Evolutionary conservation across 2,329 filamentous ascomycete genomes (phyloP), one percentile per base, ranked within the genome.

Genomic region (Colletotrichum costaricense): DNA sequence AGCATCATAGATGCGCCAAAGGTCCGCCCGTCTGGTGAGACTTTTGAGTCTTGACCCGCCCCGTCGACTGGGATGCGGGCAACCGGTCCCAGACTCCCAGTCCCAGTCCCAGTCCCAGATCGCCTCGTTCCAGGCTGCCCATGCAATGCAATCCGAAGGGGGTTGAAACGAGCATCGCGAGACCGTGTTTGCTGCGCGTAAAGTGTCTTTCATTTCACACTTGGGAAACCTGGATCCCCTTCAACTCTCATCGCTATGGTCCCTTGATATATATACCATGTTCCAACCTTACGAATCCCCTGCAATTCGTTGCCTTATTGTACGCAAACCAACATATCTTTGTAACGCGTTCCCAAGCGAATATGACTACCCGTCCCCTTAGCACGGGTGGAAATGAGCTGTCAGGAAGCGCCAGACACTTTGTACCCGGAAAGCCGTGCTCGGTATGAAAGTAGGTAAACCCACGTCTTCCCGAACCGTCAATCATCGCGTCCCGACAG

Each of bases 81-180:
- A 38, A 26, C 64, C 67, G 46, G 65, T 46, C 60, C 33, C 54
- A 56, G 6, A n/a, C 22, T 22, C 54, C 35, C 14, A 55, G 54
- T n/a, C 42, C 28, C 14, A 55, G 54, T n/a, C 42, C 28, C 19
- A n/a, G 38, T 35, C 42, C 42, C 9, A 42, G 22, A 28, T 26
- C 8, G 49, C 42, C 69, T 63, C 22, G 57, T 62, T 49, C 69
- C 58, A 12, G 52, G 38, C 65, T 52, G 30, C 26, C 42, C 12
- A 63, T 42, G 28, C 46, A 72, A 35, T 63, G 57, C 57, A 55
- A 12, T 9, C 19, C 16, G 16, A 73, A 66, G 71, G 70, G 67
- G 67, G 67, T 73, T 71, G 71, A 73, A 71, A 73, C 67, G 56
- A 71, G 59, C 54, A 62, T 71, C 62, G 56, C 57, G 55, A 52